Base-by-base conservation (phyloP, 2,329 filamentous ascomycete species). In the Penicillium sp. region DNA sequence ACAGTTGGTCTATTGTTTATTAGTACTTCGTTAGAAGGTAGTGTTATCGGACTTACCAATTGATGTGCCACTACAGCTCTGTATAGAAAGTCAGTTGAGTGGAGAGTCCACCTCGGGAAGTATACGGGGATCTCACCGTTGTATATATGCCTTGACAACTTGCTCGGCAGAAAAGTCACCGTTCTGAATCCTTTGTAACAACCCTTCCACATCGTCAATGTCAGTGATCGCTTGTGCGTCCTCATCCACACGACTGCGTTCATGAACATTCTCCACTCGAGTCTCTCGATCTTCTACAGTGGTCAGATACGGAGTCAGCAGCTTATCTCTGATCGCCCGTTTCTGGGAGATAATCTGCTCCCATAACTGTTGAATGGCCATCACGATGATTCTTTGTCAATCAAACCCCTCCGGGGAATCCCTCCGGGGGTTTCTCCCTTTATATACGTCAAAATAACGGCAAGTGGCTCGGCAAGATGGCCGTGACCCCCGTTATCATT, bases 61-160 rank as follows among this genome's bases (percentile, higher is more conserved):
- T 70, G 68, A 53, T 71, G 69, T 31, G 67, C 66, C n/a, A 70
- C 58, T 20, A 64, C 62, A 20, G 68, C 67, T 45, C 69, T 69
- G 41, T 15, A 11, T 3, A 31, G 22, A 12, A 35, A 31, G 23
- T 55, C 33, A 56, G 49, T 44, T 22, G 25, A n/a, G 15, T 27
- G 6, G 23, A 18, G 43, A 11, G 22, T 31, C 15, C 3, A 31
- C 8, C 1, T 3, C 7, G n/a, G n/a, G 33, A 18, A 9, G 14
- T 9, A 37, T 8, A 20, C 4, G 26, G 37, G 22, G 29, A 14
- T 20, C 59, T 49, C 62, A 74, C 72, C 72, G 69, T 62, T 62
- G 62, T 44, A 75, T 71, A 59, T 72, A 75, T 26, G 63, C 67
- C 22, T 42, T 51, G 22, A 55, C 56, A 8, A 73, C 69, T 22